These are phyloP conservation scores for Arabidopsis arenosa DNA, from an alignment of 345 rosid genomes.

Conservation along the genomic window DNA sequence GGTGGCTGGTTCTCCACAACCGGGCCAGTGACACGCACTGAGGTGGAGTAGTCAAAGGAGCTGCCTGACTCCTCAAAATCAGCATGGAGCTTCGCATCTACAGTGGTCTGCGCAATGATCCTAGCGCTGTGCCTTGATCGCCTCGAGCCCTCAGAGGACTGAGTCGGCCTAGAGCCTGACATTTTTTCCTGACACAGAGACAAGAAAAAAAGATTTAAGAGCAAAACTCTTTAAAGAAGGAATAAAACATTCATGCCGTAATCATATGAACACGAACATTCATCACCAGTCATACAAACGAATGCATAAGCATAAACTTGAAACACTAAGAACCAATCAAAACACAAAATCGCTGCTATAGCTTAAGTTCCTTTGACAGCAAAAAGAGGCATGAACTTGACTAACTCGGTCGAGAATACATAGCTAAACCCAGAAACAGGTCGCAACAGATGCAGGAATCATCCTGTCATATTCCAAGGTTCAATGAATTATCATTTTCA, in stretches of 20 bases:
- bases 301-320: background rate
- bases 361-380: conserved; percentile 4
- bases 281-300: conserved; percentile 1
- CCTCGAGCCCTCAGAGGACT: conserved; percentile 68
- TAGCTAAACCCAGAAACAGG: conserved; percentile 20
- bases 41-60: conserved; percentile 87
- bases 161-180: conserved; percentile 86
- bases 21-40: conserved; percentile 63
- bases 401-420: background rate
- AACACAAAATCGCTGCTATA: background rate
- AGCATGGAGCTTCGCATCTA: conserved; percentile 92
- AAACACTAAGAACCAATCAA: background rate
- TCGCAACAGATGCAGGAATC: conserved; percentile 8
- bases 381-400: background rate
- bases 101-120: conserved; percentile 88
- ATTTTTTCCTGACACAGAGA: conserved; percentile 49
- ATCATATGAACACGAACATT: conserved; percentile 4
- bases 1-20: conserved; percentile 63
- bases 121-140: conserved; percentile 84
- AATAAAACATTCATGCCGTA: conserved; percentile 1
- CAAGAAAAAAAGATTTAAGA: conserved; percentile 20
- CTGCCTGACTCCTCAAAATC: conserved; percentile 89
- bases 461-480: conserved; percentile 2
- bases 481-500: conserved; percentile 28
- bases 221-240: conserved; percentile 3